phyloP scores from a whole-genome alignment of 768 basidiomycete species.

The Boletellus emodensis region DNA sequence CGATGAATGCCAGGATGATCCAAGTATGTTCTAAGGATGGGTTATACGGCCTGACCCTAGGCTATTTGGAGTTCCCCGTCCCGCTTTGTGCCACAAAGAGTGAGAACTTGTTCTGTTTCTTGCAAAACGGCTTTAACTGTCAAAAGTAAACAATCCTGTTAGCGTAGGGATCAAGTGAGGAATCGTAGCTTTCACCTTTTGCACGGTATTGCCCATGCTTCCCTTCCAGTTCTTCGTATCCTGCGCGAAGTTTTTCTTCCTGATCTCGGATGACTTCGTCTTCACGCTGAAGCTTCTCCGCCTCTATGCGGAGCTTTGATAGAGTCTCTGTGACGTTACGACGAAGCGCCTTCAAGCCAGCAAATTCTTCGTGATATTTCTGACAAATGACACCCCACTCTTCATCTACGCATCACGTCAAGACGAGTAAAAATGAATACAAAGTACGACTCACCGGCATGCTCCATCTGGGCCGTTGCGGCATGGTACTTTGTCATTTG shows the following conservation, averaged over 20 bases:
- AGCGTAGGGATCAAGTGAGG: background rate
- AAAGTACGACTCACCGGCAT: slow-evolving; percentile 30
- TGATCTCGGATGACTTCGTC: slow-evolving; percentile 39
- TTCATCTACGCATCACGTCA: slow-evolving; percentile 36
- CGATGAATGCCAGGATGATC: background rate
- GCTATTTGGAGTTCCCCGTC: slow-evolving; percentile 21
- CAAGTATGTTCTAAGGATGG: background rate
- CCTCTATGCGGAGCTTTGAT: slow-evolving; percentile 36
- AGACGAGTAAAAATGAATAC: background rate
- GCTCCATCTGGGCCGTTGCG: slow-evolving; percentile 39
- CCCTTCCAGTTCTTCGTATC: slow-evolving; percentile 38
- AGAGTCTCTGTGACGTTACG: slow-evolving; percentile 45
- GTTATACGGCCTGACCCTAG: background rate
- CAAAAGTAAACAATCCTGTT: slow-evolving; percentile 3
- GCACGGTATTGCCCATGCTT: slow-evolving; percentile 40
- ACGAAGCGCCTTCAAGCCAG: slow-evolving; percentile 54
- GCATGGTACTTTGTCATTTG: slow-evolving; percentile 50
- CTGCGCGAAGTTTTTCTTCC: slow-evolving; percentile 37
- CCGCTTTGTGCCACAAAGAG: slow-evolving; percentile 44
- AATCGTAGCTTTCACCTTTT: slow-evolving; percentile 31
- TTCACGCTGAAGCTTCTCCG: slow-evolving; percentile 39
- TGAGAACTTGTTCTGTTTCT: slow-evolving; percentile 43
- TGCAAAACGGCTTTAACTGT: slow-evolving; percentile 41
- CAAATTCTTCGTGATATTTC: slow-evolving; percentile 60
- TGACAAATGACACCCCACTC: slow-evolving; percentile 58